Conservation (phyloP, 208 protist genomes). For the Porcisia hertigi region DNA sequence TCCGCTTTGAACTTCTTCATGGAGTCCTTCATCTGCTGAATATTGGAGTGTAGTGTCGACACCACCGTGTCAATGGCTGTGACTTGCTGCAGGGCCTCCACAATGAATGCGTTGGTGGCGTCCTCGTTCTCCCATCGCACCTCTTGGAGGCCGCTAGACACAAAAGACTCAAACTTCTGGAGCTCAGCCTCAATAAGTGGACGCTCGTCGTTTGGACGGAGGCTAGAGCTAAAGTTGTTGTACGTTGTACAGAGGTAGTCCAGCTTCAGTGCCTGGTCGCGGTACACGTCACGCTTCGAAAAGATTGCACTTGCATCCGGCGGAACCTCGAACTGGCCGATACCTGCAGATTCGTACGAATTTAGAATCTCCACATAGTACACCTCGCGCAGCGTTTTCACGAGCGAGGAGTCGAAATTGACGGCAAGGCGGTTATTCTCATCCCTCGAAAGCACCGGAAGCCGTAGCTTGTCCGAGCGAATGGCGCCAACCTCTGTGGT, state of each 20-base stretch:
- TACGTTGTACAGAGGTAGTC: slow-evolving; percentile 94
- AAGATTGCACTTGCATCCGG: slow-evolving; percentile 87
- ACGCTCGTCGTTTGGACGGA: slow-evolving; percentile 91
- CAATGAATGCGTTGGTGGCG: slow-evolving; percentile 91
- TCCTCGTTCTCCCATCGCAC: slow-evolving; percentile 92
- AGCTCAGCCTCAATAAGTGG: slow-evolving; percentile 92
- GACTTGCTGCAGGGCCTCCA: slow-evolving; percentile 79
- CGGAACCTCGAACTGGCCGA: slow-evolving; percentile 82
- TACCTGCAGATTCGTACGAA: slow-evolving; percentile 64
- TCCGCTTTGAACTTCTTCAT: slow-evolving; percentile 77
- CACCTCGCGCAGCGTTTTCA: slow-evolving; percentile 95
- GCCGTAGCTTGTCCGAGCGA: slow-evolving; percentile 94
- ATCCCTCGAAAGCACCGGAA: slow-evolving; percentile 87
- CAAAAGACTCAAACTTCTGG: slow-evolving; percentile 80
- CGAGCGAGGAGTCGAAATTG: slow-evolving; percentile 97
- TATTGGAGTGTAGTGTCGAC: slow-evolving; percentile 89
- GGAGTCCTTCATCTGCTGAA: slow-evolving; percentile 78
- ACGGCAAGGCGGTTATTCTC: slow-evolving; percentile 70
- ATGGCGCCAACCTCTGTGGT: slow-evolving; percentile 83
- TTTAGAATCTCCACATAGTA: slow-evolving; percentile 96
- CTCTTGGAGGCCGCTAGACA: slow-evolving; percentile 68
- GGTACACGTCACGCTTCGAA: slow-evolving; percentile 90
- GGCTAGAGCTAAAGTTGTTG: slow-evolving; percentile 90
- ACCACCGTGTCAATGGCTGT: slow-evolving; percentile 84
- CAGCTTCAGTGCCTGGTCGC: slow-evolving; percentile 91